These are phyloP conservation scores for Clavispora santaluciae DNA, from an alignment of 805 yeast genomes.

Conservation along the genomic window DNA sequence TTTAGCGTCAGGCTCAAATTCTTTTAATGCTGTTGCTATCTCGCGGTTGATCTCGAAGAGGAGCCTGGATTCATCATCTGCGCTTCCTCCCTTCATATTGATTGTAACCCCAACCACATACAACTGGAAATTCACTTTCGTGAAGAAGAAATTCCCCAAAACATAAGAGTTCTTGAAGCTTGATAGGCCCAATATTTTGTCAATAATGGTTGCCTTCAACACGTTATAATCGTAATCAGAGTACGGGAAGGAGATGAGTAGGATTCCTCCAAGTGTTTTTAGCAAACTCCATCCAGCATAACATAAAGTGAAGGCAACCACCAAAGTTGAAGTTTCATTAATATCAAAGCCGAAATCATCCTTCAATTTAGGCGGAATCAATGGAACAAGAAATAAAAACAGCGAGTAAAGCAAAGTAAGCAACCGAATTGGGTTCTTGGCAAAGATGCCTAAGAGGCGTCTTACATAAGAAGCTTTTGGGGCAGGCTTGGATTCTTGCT, in stretches of 20 bases:
- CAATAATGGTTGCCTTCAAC: conserved; percentile 37
- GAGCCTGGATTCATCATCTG: conserved; percentile 60
- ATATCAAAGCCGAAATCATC: conserved; percentile 30
- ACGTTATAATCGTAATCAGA: conserved; percentile 34
- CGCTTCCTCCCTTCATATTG: conserved; percentile 63
- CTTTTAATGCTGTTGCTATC: conserved; percentile 30
- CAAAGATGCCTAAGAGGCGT: conserved; percentile 2
- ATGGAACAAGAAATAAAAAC: conserved; percentile 39
- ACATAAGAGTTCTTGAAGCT: conserved; percentile 47
- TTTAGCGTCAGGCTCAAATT: conserved; percentile 19
- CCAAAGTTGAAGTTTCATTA: conserved; percentile 42
- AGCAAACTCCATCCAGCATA: conserved; percentile 51
- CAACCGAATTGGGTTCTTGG: conserved; percentile 41
- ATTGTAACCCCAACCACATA: conserved; percentile 54
- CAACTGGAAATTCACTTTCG: conserved; percentile 59
- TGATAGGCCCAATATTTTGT: conserved; percentile 44
- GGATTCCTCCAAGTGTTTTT: conserved; percentile 45
- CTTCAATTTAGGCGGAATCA: conserved; percentile 28
- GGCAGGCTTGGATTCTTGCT: neutral
- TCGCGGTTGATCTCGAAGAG: conserved; percentile 46
- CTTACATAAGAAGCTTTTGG: neutral
- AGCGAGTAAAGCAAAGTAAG: conserved; percentile 41
- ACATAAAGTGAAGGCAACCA: conserved; percentile 42
- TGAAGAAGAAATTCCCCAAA: conserved; percentile 46
- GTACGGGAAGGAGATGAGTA: conserved; percentile 51